A percentile compares a stretch with the other conserved stretches of the same genome.
Evolutionary conservation across 2,329 filamentous ascomycete genomes (phyloP).

Genomic region (Stachybotrys elegans): DNA sequence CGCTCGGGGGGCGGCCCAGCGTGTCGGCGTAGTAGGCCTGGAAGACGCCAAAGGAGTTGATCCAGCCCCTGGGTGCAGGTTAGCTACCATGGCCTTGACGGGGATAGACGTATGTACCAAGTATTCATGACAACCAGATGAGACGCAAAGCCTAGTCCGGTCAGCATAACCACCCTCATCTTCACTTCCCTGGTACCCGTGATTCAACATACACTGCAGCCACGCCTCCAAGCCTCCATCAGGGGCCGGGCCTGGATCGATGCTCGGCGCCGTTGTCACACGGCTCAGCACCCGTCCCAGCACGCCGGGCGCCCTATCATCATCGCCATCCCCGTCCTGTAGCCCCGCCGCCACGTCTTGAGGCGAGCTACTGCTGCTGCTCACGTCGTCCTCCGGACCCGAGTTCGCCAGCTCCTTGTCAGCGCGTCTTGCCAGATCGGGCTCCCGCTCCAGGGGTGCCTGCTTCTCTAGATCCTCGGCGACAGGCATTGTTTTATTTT

Average conservation of each 20-base stretch:
- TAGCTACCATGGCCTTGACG: background rate
- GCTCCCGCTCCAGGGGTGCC: too few species aligned
- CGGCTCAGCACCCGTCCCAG: slow-evolving; percentile 34
- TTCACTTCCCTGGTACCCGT: too few species aligned
- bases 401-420: background rate
- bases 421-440: too few species aligned
- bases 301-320: slow-evolving; percentile 11
- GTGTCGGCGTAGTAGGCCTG: slow-evolving; percentile 44
- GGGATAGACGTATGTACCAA: too few species aligned
- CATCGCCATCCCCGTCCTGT: background rate
- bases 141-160: slow-evolving; percentile 7
- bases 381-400: background rate
- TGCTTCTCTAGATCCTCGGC: too few species aligned
- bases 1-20: slow-evolving; percentile 34
- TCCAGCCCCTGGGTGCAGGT: slow-evolving; percentile 34
- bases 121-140: slow-evolving; percentile 48
- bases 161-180: too few species aligned
- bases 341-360: background rate
- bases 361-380: background rate
- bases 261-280: slow-evolving; percentile 33
- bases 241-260: slow-evolving; percentile 41
- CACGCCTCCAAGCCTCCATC: slow-evolving; percentile 46
- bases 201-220: too few species aligned
- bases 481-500: too few species aligned
- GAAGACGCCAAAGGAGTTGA: slow-evolving; percentile 53